phyloP scores from a whole-genome alignment of 257 asterid genomes.

The Solanum paucissectum region DNA sequence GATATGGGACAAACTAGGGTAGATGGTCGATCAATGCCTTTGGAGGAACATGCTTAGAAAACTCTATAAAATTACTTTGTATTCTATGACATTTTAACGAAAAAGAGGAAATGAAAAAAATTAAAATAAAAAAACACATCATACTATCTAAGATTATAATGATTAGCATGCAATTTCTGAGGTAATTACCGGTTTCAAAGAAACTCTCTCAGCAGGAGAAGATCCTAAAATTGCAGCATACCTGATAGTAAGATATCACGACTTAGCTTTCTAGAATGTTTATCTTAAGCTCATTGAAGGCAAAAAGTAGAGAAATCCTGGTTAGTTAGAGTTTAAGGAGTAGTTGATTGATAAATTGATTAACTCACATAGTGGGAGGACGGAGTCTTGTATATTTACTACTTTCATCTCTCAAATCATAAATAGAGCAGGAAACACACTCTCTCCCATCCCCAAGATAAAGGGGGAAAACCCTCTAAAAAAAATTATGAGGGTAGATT shows the following conservation, averaged over 20 bases:
- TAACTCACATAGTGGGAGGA: neutral
- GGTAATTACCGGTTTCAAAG: conserved; percentile 71
- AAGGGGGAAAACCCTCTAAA: neutral
- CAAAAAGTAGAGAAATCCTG: neutral
- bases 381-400: neutral
- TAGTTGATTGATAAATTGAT: neutral
- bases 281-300: neutral
- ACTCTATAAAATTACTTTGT: neutral
- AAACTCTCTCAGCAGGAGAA: conserved; percentile 50
- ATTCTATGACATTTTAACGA: neutral
- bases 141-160: neutral
- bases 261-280: neutral
- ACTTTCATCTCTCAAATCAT: neutral
- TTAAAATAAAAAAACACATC: neutral
- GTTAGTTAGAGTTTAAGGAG: neutral
- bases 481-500: neutral
- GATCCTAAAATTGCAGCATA: conserved; percentile 92
- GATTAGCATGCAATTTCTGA: neutral
- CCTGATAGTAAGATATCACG: conserved; percentile 31
- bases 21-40: neutral
- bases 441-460: neutral
- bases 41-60: neutral
- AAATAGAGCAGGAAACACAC: neutral
- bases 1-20: neutral
- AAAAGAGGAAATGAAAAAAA: neutral